phyloP scores from a whole-genome alignment of 2,329 filamentous ascomycete species.

The Cordyceps farinosa region DNA sequence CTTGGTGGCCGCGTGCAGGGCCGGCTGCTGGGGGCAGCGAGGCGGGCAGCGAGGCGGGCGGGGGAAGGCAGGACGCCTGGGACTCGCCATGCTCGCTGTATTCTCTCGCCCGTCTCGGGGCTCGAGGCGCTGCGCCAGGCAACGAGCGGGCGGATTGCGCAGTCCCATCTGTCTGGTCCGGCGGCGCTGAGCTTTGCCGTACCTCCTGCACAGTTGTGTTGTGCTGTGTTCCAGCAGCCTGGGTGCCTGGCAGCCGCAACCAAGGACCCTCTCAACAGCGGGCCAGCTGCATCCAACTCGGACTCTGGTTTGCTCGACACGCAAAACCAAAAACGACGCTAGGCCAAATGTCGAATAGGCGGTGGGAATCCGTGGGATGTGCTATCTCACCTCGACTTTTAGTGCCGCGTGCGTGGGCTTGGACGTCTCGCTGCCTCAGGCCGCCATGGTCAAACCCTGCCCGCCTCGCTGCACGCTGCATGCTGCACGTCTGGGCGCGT shows the following conservation, averaged over 20 bases:
- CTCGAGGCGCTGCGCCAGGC: neutral
- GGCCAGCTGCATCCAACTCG: neutral
- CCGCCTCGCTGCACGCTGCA: neutral
- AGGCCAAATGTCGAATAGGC: conserved; percentile 16
- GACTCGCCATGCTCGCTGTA: neutral
- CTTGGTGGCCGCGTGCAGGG: neutral
- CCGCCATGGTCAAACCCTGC: neutral
- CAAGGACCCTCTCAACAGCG: conserved; percentile 5
- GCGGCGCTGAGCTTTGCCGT: too few relatives aligned
- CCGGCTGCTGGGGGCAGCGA: neutral
- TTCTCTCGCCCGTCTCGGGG: neutral
- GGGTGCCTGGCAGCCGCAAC: neutral
- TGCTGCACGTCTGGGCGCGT: conserved; percentile 12
- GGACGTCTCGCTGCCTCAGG: conserved; percentile 8
- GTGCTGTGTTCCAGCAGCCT: neutral
- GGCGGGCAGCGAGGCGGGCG: neutral
- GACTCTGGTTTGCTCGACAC: conserved; percentile 11
- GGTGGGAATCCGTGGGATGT: conserved; percentile 12
- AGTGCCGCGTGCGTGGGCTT: conserved; percentile 1
- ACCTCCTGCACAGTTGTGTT: neutral
- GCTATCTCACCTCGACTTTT: conserved; percentile 10
- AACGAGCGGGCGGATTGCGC: conserved; percentile 2
- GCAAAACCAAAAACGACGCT: conserved; percentile 13
- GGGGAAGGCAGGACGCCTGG: neutral
- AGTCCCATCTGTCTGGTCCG: neutral